Base-by-base conservation (phyloP, 805 yeast genomes). In the Scheffersomyces ergatensis region DNA sequence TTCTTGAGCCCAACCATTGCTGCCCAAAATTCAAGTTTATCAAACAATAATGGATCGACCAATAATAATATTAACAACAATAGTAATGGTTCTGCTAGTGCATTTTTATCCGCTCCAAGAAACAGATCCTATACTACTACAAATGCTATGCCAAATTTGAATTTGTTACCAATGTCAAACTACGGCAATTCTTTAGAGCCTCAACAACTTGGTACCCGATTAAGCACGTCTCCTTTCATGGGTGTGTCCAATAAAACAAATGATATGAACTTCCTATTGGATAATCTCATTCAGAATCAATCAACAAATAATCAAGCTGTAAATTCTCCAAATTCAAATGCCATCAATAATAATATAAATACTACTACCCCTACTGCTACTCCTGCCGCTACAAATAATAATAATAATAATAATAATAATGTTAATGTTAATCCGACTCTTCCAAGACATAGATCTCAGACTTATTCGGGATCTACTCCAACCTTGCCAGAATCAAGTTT, bases 51-150 rank as follows among this genome's bases (percentile, higher is more conserved):
- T 26, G 18, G 20, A 20, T 34, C 38, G 8, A 26, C 29, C 13
- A 26, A 26, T 26, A 26, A 26, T 26, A 8, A 8, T 11, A 8
- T 7, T 26, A 8, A 8, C 13, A 11, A 8, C 5, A 21, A 6
- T 6, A 21, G 9, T 21, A 21, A 37, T 39, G 41, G 44, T 35
- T 36, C 53, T 42, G 38, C 55, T 44, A 32, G 55, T 53, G 16
- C 33, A 6, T 12, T 19, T 18, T 26, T 40, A 8, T 9, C 43
- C 35, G 36, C 36, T 29, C 27, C 38, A 3, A 63, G 78, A 57
- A 65, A 74, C 41, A 64, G 83, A 48, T 76, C 82, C 1, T 77
- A 76, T 50, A 76, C 82, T 4, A 70, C 81, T 9, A 70, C 69
- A n/a, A 69, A 63, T 8, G 59, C 63, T 12, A 46, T 57, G 19